Evolutionary conservation across 2,329 filamentous ascomycete genomes (phyloP), one percentile per base, ranked within the genome.

Genomic region (Sporothrix pallida): DNA sequence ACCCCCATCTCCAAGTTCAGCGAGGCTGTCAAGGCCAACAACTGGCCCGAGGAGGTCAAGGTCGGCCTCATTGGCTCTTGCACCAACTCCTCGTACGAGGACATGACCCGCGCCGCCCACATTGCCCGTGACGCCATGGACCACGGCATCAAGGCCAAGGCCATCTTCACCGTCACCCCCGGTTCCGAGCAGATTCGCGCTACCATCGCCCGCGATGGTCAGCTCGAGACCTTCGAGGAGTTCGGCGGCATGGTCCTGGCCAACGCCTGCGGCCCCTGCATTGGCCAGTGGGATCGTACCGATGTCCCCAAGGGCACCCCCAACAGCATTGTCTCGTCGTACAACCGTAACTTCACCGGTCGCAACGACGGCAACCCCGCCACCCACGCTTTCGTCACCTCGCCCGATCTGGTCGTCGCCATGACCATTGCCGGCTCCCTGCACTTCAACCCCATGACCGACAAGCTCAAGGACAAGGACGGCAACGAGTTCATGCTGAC

Each of bases 281-380:
- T 97, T 82, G 94, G 93, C 74, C 95, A 98, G 85, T 98, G 96
- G 96, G 94, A 98, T 81, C 92, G 96, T 78, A 87, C 86, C 77
- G 95, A 98, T 79, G 94, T 98, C 73, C 92, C 95, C 89, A 98
- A 98, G 90, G 95, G 95, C 78, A 91, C 93, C 79, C 87, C 94
- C 80, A 99, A 99, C 91, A 97, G 94, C 7, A 99, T 99, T 83
- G 87, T 99, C 82, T 98, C 95, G 65, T 98, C 96, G 42, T 99
- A 98, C 91, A 99, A 99, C 92, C 94, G 96, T 85, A 98, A 99
- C 91, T 98, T 99, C 87, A 98, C 95, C 75, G 95, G 95, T 78
- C 94, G 96, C 82, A 98, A 98, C 78, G 98, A 82, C 73, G 80
- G 80, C 72, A 82, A 82, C 80, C 80, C 84, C 1, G 84, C 83